phyloP scores from a whole-genome alignment of 75 land plant species.

The Cupressus sempervirens region DNA sequence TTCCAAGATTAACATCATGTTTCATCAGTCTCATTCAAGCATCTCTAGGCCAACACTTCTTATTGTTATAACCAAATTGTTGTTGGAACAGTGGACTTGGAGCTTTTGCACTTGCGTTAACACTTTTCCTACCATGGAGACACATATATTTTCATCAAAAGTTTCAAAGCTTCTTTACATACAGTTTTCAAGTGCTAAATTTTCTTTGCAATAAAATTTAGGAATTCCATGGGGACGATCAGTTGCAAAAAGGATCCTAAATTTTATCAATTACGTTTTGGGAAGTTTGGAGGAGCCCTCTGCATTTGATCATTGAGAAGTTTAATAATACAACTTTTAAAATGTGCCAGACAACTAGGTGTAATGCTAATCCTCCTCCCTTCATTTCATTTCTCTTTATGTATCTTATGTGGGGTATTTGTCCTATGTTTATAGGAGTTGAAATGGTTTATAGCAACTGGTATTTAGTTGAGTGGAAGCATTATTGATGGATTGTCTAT shows the following conservation, averaged over 20 bases:
- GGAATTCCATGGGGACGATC: background rate
- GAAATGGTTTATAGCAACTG: background rate
- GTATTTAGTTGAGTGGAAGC: background rate
- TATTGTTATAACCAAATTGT: conserved; percentile 98
- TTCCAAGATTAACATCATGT: conserved; percentile 98
- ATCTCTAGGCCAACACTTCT: conserved; percentile 99
- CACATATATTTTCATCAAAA: background rate
- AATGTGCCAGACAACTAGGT: background rate
- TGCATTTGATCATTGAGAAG: background rate
- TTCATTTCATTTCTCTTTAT: background rate
- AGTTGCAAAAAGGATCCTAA: background rate
- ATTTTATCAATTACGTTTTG: background rate
- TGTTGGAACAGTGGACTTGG: background rate
- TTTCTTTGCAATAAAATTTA: background rate
- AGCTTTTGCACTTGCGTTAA: background rate
- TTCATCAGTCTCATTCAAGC: conserved; percentile 99
- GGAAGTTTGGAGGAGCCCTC: background rate
- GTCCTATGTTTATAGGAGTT: background rate
- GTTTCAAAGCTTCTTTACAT: background rate
- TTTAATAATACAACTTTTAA: background rate
- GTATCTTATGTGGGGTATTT: background rate
- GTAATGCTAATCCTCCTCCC: background rate
- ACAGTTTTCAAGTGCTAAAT: background rate
- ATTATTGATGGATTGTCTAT: too few relatives aligned
- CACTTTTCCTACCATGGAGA: background rate